Evolutionary conservation across 108 stramenopile genomes (phyloP).

Genomic region (Chaetoceros tenuissimus): DNA sequence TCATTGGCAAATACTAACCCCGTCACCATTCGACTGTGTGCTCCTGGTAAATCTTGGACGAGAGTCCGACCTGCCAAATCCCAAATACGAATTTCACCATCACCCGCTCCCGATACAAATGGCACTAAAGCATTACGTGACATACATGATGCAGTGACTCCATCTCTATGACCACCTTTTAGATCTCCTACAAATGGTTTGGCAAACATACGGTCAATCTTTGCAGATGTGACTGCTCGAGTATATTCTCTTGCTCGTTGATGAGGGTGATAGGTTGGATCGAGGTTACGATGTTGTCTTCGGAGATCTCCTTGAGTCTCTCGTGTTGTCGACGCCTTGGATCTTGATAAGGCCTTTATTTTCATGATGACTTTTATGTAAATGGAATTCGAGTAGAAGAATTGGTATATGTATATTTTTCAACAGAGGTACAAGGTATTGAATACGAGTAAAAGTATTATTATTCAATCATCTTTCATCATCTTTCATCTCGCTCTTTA

Average conservation of each 20-base stretch:
- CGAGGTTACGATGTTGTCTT: slow-evolving; percentile 54
- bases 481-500: no score
- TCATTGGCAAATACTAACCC: slow-evolving; percentile 64
- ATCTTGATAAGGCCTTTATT: slow-evolving; percentile 74
- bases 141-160: slow-evolving; percentile 71
- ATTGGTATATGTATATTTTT: no score
- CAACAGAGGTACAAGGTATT: no score
- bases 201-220: slow-evolving; percentile 97
- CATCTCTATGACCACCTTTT: slow-evolving; percentile 90
- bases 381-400: no score
- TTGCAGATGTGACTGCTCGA: slow-evolving; percentile 89
- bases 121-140: slow-evolving; percentile 72
- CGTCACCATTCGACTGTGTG: slow-evolving; percentile 54
- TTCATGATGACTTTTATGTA: no score
- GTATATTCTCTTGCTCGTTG: slow-evolving; percentile 87
- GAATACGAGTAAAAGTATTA: no score
- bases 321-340: slow-evolving; percentile 49
- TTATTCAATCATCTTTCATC: no score
- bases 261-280: slow-evolving; percentile 74
- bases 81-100: slow-evolving; percentile 93
- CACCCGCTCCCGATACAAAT: slow-evolving; percentile 86
- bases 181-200: slow-evolving; percentile 87
- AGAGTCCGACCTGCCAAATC: slow-evolving; percentile 77
- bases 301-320: slow-evolving; percentile 69
- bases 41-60: slow-evolving; percentile 69